Conservation (phyloP, 2,329 filamentous ascomycete genomes). For the Pyrenophora tritici-repentis region DNA sequence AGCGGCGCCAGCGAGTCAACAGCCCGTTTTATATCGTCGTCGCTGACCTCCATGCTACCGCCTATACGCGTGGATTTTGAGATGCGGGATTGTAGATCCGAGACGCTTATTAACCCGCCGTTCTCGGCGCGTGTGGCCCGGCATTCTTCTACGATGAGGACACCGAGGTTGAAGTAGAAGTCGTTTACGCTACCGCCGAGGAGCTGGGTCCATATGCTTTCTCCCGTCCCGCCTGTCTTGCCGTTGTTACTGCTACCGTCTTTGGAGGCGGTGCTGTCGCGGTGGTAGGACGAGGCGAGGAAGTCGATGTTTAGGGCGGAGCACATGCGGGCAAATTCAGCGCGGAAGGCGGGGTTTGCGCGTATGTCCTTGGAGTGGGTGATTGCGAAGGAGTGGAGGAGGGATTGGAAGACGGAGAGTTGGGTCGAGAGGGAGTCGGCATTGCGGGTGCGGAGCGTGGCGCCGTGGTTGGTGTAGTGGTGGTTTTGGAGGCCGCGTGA, state of each 20-base stretch:
- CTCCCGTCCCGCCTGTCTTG: slow-evolving; percentile 49
- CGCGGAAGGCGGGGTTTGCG: slow-evolving; percentile 90
- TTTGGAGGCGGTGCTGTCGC: slow-evolving; percentile 50
- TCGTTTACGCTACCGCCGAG: slow-evolving; percentile 92
- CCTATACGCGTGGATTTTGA: slow-evolving; percentile 69
- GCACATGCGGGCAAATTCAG: slow-evolving; percentile 98
- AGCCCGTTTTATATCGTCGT: slow-evolving; percentile 91
- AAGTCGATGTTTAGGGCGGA: slow-evolving; percentile 95
- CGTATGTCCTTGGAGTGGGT: slow-evolving; percentile 96
- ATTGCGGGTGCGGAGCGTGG: slow-evolving; percentile 81
- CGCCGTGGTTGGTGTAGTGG: slow-evolving; percentile 89
- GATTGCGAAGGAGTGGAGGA: slow-evolving; percentile 92
- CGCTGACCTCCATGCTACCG: slow-evolving; percentile 75
- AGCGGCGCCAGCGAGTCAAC: slow-evolving; percentile 86
- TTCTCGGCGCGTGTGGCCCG: slow-evolving; percentile 85
- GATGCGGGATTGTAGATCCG: slow-evolving; percentile 78
- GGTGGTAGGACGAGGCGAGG: slow-evolving; percentile 62
- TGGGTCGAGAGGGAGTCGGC: slow-evolving; percentile 87
- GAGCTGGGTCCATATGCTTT: slow-evolving; percentile 89
- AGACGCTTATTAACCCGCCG: slow-evolving; percentile 84
- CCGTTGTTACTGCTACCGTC: slow-evolving; percentile 38
- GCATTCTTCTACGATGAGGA: slow-evolving; percentile 94
- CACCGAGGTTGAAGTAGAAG: slow-evolving; percentile 97
- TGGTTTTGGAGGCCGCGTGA: slow-evolving; percentile 69
- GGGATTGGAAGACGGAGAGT: slow-evolving; percentile 91